phyloP scores from a whole-genome alignment of 2,329 filamentous ascomycete species.

The Spiromastix sp. region DNA sequence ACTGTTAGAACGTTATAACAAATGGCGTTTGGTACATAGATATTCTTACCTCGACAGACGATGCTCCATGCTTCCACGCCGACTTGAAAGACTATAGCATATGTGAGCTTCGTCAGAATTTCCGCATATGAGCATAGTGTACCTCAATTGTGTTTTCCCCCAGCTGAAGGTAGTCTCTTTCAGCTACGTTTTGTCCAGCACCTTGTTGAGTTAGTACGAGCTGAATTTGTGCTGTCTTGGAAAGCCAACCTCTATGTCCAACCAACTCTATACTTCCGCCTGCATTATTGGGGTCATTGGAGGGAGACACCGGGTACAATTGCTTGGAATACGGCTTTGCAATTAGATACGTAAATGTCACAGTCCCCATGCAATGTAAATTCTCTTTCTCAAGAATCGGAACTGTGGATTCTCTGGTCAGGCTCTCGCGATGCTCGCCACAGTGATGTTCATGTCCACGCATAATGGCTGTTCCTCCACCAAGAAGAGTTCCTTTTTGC shows the following conservation, averaged over 20 bases:
- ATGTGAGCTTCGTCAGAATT: no score
- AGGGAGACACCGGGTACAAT: no score
- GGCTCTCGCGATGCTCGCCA: constrained; percentile 20
- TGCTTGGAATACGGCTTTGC: constrained; percentile 19
- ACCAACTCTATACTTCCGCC: constrained; percentile 20
- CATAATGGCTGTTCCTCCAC: constrained; percentile 20
- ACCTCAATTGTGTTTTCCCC: constrained; percentile 30
- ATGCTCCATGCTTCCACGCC: constrained; percentile 24
- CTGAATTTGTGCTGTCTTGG: neutral
- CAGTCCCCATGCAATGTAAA: constrained; percentile 20
- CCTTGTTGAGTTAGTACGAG: constrained; percentile 6
- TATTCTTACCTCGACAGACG: constrained; percentile 23
- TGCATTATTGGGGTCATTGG: no score
- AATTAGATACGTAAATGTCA: constrained; percentile 27
- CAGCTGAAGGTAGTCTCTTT: constrained; percentile 23
- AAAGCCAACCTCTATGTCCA: constrained; percentile 23
- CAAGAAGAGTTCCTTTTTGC: constrained; percentile 11
- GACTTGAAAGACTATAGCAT: constrained; percentile 23
- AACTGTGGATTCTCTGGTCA: constrained; percentile 24
- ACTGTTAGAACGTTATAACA: constrained; percentile 4
- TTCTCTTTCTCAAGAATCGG: constrained; percentile 22
- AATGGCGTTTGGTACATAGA: neutral
- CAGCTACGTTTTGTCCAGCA: constrained; percentile 19
- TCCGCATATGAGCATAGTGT: no score
- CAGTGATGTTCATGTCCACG: constrained; percentile 15